phyloP scores from a whole-genome alignment of 352 stramenopile species.

The Globisporangium orthogonon region DNA sequence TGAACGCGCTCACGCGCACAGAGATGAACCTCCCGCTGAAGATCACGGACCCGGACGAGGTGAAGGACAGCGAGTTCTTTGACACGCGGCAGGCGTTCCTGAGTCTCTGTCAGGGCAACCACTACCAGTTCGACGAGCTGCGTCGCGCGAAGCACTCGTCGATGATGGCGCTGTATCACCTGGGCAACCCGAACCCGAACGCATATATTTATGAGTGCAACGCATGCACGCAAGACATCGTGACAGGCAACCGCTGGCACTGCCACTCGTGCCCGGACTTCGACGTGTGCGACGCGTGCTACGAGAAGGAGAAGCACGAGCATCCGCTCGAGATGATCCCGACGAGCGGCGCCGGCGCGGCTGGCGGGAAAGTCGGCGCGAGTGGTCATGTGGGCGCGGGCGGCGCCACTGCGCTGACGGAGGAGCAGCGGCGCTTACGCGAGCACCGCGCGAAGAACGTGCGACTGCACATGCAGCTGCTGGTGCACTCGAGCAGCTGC shows the following conservation, averaged over 20 bases:
- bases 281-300: constrained; percentile 86
- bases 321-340: constrained; percentile 79
- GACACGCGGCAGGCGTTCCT: constrained; percentile 97
- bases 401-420: constrained; percentile 29
- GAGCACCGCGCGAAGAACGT: constrained; percentile 93
- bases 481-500: constrained; percentile 96
- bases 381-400: constrained; percentile 1
- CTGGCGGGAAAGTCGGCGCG: constrained; percentile 5
- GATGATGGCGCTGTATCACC: constrained; percentile 99
- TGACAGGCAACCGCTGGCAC: constrained; percentile 84
- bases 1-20: constrained; percentile 50
- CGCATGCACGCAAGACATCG: constrained; percentile 77
- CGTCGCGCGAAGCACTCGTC: constrained; percentile 98
- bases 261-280: constrained; percentile 87
- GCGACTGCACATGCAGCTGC: constrained; percentile 96
- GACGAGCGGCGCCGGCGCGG: constrained; percentile 44
- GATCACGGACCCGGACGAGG: constrained; percentile 70
- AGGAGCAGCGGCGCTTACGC: constrained; percentile 59
- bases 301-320: constrained; percentile 78
- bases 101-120: constrained; percentile 95
- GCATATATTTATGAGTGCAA: constrained; percentile 87
- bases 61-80: constrained; percentile 89
- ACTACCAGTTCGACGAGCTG: constrained; percentile 99
- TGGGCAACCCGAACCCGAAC: constrained; percentile 93
- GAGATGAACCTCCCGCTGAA: constrained; percentile 59